Conservation (phyloP, 2,329 filamentous ascomycete genomes). For the Zasmidium cellare region DNA sequence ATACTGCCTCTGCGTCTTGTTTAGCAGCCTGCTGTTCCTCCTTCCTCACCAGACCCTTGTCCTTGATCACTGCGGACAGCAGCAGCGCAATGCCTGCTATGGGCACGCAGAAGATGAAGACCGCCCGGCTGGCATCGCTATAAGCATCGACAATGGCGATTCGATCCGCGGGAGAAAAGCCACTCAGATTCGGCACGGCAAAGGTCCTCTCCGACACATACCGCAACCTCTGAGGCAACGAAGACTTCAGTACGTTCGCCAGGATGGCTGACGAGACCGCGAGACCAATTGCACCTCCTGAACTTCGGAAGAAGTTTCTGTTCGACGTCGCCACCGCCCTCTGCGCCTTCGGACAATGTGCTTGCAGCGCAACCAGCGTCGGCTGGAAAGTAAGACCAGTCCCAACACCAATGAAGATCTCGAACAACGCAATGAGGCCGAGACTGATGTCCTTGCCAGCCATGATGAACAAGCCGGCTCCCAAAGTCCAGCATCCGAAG, state of each 20-base stretch:
- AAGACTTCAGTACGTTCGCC: slow-evolving; percentile 31
- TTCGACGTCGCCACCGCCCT: slow-evolving; percentile 63
- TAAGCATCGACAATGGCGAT: slow-evolving; percentile 36
- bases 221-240: slow-evolving; percentile 41
- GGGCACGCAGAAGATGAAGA: slow-evolving; percentile 60
- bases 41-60: slow-evolving; percentile 27
- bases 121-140: slow-evolving; percentile 49
- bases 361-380: slow-evolving; percentile 52
- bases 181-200: slow-evolving; percentile 33
- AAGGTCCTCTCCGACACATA: slow-evolving; percentile 44
- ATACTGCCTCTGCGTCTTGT: background rate
- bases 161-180: slow-evolving; percentile 37
- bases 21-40: slow-evolving; percentile 20
- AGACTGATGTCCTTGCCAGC: slow-evolving; percentile 49
- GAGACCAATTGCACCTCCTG: slow-evolving; percentile 60
- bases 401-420: slow-evolving; percentile 54
- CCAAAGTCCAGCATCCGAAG: slow-evolving; percentile 51
- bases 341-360: slow-evolving; percentile 56
- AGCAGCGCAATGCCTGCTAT: slow-evolving; percentile 54
- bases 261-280: slow-evolving; percentile 58
- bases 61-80: slow-evolving; percentile 52
- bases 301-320: slow-evolving; percentile 62
- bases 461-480: slow-evolving; percentile 54
- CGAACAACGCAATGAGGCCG: slow-evolving; percentile 52
- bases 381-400: slow-evolving; percentile 57